Evolutionary conservation across 305 asterid species (phyloP).

Genomic region (Fraxinus dipetala): DNA sequence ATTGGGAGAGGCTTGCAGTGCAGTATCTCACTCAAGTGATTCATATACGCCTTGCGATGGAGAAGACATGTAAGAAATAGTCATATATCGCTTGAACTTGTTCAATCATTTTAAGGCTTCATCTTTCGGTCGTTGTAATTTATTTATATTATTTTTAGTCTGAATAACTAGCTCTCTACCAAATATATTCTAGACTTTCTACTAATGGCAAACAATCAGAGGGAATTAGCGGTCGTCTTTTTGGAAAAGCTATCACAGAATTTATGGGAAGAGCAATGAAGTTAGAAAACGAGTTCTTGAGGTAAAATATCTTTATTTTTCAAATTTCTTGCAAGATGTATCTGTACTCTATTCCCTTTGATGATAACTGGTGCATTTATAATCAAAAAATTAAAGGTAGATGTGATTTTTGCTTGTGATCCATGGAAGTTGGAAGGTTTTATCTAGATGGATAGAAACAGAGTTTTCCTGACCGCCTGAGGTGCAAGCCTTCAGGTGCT

Average conservation of each 20-base stretch:
- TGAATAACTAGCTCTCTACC: constrained; percentile 7
- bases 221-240: constrained; percentile 32
- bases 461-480: neutral
- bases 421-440: neutral
- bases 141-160: constrained; percentile 8
- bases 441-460: neutral
- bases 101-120: constrained; percentile 13
- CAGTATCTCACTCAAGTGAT: constrained; percentile 36
- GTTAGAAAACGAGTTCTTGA: constrained; percentile 55
- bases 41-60: constrained; percentile 31
- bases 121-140: constrained; percentile 6
- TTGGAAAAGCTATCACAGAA: constrained; percentile 35
- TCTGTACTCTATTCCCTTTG: neutral
- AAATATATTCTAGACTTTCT: constrained; percentile 35
- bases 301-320: constrained; percentile 42
- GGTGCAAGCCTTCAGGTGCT: neutral
- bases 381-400: neutral
- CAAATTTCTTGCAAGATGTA: neutral
- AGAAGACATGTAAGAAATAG: constrained; percentile 44
- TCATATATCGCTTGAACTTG: constrained; percentile 26
- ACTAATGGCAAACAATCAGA: constrained; percentile 32
- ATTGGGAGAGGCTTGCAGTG: constrained; percentile 64
- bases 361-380: neutral
- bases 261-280: constrained; percentile 47
- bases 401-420: neutral